These are phyloP conservation scores for Aspergillus costaricaensis DNA, from an alignment of 2,329 filamentous ascomycete species.

Conservation along the genomic window DNA sequence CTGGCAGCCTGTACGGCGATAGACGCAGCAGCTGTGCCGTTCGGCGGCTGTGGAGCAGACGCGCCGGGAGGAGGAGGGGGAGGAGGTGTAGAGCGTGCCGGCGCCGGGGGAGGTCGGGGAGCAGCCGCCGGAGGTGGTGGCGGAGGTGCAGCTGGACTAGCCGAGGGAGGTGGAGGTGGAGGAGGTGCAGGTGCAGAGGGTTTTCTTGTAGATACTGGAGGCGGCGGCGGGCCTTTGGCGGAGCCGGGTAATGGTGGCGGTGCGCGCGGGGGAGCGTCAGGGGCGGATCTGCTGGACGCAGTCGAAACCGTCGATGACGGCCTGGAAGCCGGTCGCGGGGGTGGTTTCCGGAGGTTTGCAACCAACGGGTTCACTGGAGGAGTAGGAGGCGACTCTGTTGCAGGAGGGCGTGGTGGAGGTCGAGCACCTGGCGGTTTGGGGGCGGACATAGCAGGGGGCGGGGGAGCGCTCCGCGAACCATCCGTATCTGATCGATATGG, in stretches of 20 bases:
- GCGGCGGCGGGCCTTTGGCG: constrained; percentile 56
- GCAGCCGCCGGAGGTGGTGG: constrained; percentile 46
- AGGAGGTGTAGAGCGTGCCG: constrained; percentile 52
- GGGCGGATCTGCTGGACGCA: constrained; percentile 53
- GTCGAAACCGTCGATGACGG: constrained; percentile 63
- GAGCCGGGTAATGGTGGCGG: constrained; percentile 65
- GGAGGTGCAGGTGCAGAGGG: constrained; percentile 54
- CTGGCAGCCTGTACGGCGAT: constrained; percentile 62
- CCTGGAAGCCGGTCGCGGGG: constrained; percentile 52
- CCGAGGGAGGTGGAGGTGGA: constrained; percentile 42
- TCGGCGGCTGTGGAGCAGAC: constrained; percentile 36
- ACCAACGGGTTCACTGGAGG: constrained; percentile 55
- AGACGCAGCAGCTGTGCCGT: constrained; percentile 47
- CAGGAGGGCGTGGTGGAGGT: constrained; percentile 49
- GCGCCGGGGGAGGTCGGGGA: constrained; percentile 43
- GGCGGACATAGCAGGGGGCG: constrained; percentile 21
- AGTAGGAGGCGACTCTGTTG: constrained; percentile 51
- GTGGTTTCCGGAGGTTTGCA: constrained; percentile 62
- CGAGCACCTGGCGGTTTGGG: constrained; percentile 58
- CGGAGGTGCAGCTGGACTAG: constrained; percentile 47
- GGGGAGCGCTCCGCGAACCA: constrained; percentile 44
- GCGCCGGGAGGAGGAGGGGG: constrained; percentile 41
- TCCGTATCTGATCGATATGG: constrained; percentile 84
- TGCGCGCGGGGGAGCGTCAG: constrained; percentile 55
- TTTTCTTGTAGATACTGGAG: constrained; percentile 59